These are phyloP conservation scores for Stropharia rugosoannulata DNA, from an alignment of 768 basidiomycete species.

Conservation along the genomic window DNA sequence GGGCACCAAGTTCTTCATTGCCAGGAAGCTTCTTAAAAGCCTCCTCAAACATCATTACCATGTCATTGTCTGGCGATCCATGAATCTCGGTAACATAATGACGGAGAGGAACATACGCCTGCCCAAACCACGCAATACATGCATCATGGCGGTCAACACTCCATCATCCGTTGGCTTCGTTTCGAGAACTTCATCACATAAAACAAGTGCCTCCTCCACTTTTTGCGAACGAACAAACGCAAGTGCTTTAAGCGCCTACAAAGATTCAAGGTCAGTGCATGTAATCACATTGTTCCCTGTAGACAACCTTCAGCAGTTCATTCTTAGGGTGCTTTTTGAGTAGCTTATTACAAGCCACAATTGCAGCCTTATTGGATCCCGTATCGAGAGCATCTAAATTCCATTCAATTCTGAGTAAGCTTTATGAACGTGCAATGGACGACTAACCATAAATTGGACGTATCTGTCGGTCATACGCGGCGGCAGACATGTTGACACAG, in stretches of 20 bases:
- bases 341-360: slow-evolving; percentile 83
- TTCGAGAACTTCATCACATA: slow-evolving; percentile 81
- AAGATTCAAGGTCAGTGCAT: not conserved
- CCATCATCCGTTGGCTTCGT: slow-evolving; percentile 71
- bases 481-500: slow-evolving; percentile 38
- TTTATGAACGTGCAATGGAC: not conserved
- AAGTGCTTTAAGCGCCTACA: slow-evolving; percentile 78
- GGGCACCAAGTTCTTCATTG: slow-evolving; percentile 82
- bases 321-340: slow-evolving; percentile 83
- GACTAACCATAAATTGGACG: slow-evolving; percentile 79
- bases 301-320: slow-evolving; percentile 63
- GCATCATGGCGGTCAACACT: slow-evolving; percentile 79
- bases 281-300: not conserved
- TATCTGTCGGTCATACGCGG: slow-evolving; percentile 78
- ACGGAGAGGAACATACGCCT: slow-evolving; percentile 42
- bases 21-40: slow-evolving; percentile 78
- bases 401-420: not conserved
- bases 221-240: slow-evolving; percentile 84
- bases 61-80: slow-evolving; percentile 58
- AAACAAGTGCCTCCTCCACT: slow-evolving; percentile 74
- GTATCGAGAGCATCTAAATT: slow-evolving; percentile 78
- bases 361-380: slow-evolving; percentile 83
- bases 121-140: slow-evolving; percentile 77
- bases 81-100: not conserved
- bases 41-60: slow-evolving; percentile 83